Evolutionary conservation across 108 stramenopile species (phyloP).

Genomic region (Skeletonema potamos): DNA sequence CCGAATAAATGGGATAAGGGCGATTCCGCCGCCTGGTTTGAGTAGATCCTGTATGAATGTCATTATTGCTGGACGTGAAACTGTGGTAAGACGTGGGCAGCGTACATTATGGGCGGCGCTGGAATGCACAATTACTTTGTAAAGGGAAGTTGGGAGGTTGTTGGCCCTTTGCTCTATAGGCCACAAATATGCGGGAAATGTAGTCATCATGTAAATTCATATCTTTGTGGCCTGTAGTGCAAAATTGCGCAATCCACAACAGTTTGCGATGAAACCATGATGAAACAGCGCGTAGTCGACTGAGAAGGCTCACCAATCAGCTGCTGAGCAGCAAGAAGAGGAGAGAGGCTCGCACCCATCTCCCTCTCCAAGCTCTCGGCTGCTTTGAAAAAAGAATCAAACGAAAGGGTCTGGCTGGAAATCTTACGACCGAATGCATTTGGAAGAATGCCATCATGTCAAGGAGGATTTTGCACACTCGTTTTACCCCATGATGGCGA

Average conservation of each 20-base stretch:
- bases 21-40: constrained; percentile 82
- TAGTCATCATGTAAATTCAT: not conserved
- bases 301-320: no score
- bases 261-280: no score
- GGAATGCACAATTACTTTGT: no score
- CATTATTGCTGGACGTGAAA: constrained; percentile 15
- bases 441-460: constrained; percentile 10
- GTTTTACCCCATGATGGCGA: constrained; percentile 18
- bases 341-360: no score
- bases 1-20: constrained; percentile 83
- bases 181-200: not conserved
- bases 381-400: no score
- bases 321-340: not conserved
- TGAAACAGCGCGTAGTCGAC: no score
- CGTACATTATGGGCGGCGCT: not conserved
- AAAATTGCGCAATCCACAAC: not conserved
- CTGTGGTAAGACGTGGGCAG: not conserved
- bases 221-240: not conserved
- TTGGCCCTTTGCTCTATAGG: not conserved
- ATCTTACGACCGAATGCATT: not conserved
- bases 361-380: not conserved
- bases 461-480: constrained; percentile 30
- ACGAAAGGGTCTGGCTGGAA: no score
- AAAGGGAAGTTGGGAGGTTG: not conserved
- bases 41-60: constrained; percentile 71